Evolutionary conservation across 768 basidiomycete species (phyloP).

Genomic region (Phylloporus rhodoxanthus): DNA sequence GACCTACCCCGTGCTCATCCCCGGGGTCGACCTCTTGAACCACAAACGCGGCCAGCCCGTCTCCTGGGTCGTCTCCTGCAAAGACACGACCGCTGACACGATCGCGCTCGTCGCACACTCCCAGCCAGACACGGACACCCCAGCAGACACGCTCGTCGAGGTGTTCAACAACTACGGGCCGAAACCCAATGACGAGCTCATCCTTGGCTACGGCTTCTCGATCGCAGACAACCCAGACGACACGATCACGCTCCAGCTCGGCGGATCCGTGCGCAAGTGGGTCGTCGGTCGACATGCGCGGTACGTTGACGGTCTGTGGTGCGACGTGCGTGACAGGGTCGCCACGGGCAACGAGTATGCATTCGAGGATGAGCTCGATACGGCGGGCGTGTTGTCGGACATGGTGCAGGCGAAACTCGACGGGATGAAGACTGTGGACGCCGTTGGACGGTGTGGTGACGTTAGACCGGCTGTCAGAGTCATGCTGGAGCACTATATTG

Average conservation of each 20-base stretch:
- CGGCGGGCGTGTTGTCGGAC: constrained; percentile 55
- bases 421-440: constrained; percentile 39
- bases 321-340: constrained; percentile 38
- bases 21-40: constrained; percentile 83
- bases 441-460: constrained; percentile 11
- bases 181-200: constrained; percentile 84
- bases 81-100: constrained; percentile 19
- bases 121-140: constrained; percentile 12
- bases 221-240: constrained; percentile 78
- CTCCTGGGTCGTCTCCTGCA: constrained; percentile 65
- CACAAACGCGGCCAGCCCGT: constrained; percentile 77
- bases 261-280: constrained; percentile 50
- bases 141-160: constrained; percentile 26
- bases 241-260: constrained; percentile 74
- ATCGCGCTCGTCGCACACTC: constrained; percentile 61
- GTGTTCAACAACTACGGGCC: constrained; percentile 90
- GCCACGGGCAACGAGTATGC: constrained; percentile 16
- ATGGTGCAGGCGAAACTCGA: constrained; percentile 56
- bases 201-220: constrained; percentile 90
- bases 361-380: constrained; percentile 65
- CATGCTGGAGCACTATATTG: constrained; percentile 67
- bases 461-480: constrained; percentile 51
- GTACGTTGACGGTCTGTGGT: constrained; percentile 55
- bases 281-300: constrained; percentile 48
- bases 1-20: constrained; percentile 75